These are phyloP conservation scores for Punica granatum DNA, from an alignment of 345 rosid genomes.

Conservation along the genomic window DNA sequence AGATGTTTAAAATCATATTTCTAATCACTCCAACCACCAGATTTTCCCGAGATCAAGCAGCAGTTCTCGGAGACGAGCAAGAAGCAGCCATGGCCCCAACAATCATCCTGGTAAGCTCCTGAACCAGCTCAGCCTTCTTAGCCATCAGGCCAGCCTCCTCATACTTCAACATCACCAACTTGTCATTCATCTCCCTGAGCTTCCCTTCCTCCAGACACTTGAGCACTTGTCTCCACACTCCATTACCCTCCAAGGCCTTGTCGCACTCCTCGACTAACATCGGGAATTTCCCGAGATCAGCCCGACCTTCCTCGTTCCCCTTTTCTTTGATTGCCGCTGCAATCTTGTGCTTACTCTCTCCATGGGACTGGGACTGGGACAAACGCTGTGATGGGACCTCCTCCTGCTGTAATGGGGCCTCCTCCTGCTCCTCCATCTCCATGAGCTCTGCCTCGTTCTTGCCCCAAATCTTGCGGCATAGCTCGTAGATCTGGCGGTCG, in stretches of 20 bases:
- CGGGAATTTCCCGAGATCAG: constrained; percentile 18
- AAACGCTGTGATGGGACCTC: too few species aligned
- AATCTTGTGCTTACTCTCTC: too few species aligned
- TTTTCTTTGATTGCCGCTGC: not conserved
- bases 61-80: not conserved
- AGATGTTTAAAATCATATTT: not conserved
- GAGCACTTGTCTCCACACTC: constrained; percentile 18
- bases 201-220: constrained; percentile 13
- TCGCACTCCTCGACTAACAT: constrained; percentile 16
- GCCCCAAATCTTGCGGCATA: constrained; percentile 23
- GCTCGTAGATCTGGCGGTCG: constrained; percentile 16
- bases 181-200: constrained; percentile 24
- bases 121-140: constrained; percentile 23
- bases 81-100: constrained; percentile 2
- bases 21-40: not conserved
- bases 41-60: not conserved
- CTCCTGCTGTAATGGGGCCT: not conserved
- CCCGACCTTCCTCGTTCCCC: constrained; percentile 5
- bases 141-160: constrained; percentile 25
- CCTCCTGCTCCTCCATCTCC: not conserved
- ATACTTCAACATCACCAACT: constrained; percentile 19
- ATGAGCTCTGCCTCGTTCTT: constrained; percentile 2
- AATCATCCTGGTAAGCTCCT: constrained; percentile 16
- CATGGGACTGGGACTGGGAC: too few species aligned
- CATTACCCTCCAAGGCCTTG: constrained; percentile 3